Evolutionary conservation across 495 filamentous ascomycete genomes (phyloP), one percentile per base, ranked within the genome.

Genomic region (Trichoderma orchidacearum): DNA sequence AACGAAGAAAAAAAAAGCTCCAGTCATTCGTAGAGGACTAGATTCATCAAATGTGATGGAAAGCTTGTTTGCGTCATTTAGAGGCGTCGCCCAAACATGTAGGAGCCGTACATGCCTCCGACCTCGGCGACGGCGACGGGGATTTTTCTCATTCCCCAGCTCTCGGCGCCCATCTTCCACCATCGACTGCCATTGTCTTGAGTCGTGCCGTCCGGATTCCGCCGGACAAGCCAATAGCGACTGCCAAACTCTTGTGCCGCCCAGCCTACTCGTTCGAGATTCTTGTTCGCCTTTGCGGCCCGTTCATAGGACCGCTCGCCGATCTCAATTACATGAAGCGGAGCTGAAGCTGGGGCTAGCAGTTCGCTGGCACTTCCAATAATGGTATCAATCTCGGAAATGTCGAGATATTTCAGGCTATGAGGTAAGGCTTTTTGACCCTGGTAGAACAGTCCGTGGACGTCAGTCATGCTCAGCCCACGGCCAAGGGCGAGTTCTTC

Each of bases 101-200:
- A 93, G 59, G 83, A 84, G 45, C 87, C 88, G 66, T 94, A 94
- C 71, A 95, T 83, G 23, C 89, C 89, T 12, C 86, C 86, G 2
- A 93, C 87, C 61, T 91, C 87, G 6, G 84, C 82, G 34, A 75
- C 69, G 12, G 85, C 86, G 54, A 93, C 83, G 11, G 89, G 88
- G 29, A 90, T 76, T 76, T 95, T 95, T 41, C 86, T 79, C 81
- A 89, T 90, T 15, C 89, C 89, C 89, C 89, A 93, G 72, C 80
- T 85, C 57, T 80, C 79, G n/a, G 87, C 88, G 12, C 89, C 89
- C 87, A 90, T 87, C 74, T 95, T 95, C 89, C 89, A 95, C 55
- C 65, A 63, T 28, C 85, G 75, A 30, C 76, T 68, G 5, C 84
- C 85, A 18, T 72, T 69, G 30, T 73, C 73, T 9, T 67, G 58